Percentiles rank a stretch among this genome's conserved stretches.
Evolutionary conservation across 495 filamentous ascomycete species (phyloP).

Genomic region (Aspergillus sparsus): DNA sequence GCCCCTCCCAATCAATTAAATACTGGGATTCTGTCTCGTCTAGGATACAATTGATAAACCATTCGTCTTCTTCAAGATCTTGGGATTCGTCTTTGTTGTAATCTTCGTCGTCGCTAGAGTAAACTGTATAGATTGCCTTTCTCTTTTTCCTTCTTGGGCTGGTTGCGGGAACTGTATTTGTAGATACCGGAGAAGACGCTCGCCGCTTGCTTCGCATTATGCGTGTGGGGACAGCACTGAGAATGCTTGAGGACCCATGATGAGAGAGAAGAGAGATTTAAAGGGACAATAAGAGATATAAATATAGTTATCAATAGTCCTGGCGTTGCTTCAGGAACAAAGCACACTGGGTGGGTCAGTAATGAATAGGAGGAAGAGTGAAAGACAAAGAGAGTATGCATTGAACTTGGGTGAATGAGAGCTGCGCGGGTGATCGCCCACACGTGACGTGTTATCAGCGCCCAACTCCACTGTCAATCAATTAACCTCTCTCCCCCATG

Average conservation of each 20-base stretch:
- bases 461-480: conserved; percentile 15
- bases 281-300: not conserved
- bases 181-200: conserved; percentile 16
- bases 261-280: conserved; percentile 11
- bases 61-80: conserved; percentile 30
- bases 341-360: not conserved
- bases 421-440: conserved; percentile 25
- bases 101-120: conserved; percentile 23
- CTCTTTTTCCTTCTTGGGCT: conserved; percentile 12
- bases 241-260: conserved; percentile 22
- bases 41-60: conserved; percentile 41
- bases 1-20: conserved; percentile 46
- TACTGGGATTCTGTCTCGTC: conserved; percentile 42
- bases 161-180: conserved; percentile 4
- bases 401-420: conserved; percentile 20
- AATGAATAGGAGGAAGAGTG: conserved; percentile 11
- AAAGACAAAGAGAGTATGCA: conserved; percentile 9
- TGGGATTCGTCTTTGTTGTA: conserved; percentile 16
- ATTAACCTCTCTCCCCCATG: too few species aligned
- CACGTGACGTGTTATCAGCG: conserved; percentile 27
- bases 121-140: conserved; percentile 14
- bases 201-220: conserved; percentile 32
- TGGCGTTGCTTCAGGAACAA: not conserved
- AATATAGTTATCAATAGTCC: not conserved
- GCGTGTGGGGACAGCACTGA: conserved; percentile 24